Base-by-base conservation (phyloP, 2,329 filamentous ascomycete genomes). In the Pestalotiopsis sp. region DNA sequence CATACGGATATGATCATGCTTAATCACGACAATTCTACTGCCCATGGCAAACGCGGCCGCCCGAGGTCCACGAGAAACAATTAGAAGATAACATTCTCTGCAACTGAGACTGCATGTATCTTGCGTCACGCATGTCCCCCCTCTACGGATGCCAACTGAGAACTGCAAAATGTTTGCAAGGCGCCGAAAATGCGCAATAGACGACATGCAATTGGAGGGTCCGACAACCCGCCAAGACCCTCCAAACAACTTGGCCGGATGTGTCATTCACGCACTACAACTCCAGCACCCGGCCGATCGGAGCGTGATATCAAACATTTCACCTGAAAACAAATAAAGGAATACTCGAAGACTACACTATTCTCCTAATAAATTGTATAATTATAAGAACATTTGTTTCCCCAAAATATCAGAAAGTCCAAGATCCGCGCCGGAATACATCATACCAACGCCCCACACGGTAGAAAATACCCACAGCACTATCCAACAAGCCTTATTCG, bases 401-500 rank as follows among this genome's bases (percentile, higher is more conserved):
- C 11, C 4, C 25, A n/a, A 27, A 6, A 59, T 27, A 6, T 27
- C 14, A 23, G 56, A 13, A 31, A 62, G 23, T 62, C 5, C n/a
- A 17, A 62, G 38, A n/a, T 62, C 31, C 36, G 9, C 31, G 14
- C 27, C 14, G 25, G 27, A 31, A 20, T 36, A 20, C 57, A 27
- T 59, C 57, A 62, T 62, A 62, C 31, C 36, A n/a, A 4, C n/a
- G 31, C 59, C 59, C 31, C 31, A 62, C n/a, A 23, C 25, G 14
- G 11, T 20, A 13, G 6, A 12, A 36, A n/a, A 62, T 62, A 62
- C 59, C 59, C 59, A 62, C 59, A 36, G 59, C 59, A 62, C 59
- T 40, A 62, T 62, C 20, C 27, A 38, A 13, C 56, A 59, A 36
- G 27, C 27, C 59, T 38, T 62, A 36, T n/a, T 62, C 59, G 45